Base-by-base conservation (phyloP, 768 basidiomycete species). In the Lactarius psammicola region DNA sequence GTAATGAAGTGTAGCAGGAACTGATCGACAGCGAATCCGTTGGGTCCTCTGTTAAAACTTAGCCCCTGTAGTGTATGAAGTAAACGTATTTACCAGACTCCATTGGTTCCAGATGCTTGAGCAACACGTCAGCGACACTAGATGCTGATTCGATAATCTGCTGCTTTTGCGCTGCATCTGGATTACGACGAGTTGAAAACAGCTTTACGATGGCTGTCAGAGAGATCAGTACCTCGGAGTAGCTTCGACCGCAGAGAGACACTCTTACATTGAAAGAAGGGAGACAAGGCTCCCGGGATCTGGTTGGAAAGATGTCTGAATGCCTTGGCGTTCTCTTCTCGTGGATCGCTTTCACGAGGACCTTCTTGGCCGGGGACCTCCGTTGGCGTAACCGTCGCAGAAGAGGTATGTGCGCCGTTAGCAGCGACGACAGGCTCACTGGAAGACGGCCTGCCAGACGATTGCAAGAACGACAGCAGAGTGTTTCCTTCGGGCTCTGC, bases 261-360 rank as follows among this genome's bases (percentile, higher is more conserved):
- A 74, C 23, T 51, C 49, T 79, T 64, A 93, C 94, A 86, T 82
- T 93, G 92, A 76, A 94, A 92, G 76, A 97, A 90, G 1, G 94
- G 90, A 2, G 87, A 84, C 64, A 95, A 76, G 2, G 87, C 82
- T 40, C 82, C 85, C 0, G 93, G 92, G 58, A 95, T 80, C 31
- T 90, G 88, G 67, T 87, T 87, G 0, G 90, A 87, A 49, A 95
- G 78, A 71, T 94, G 91, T 73, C 88, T 90, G 42, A 95, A 78
- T 4, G 89, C 87, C 72, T 84, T 83, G 13, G 87, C 86, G 73
- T 95, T 95, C 68, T 82, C 80, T 61, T 89, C 84, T 54, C 78
- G 78, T 11, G 84, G 77, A 13, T 81, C 81, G 36, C 77, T 75
- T 65, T 81, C 82, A 36, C 76, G 72, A 33, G 76, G 67, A 17